These are phyloP conservation scores for Garcia nutans DNA, from an alignment of 345 rosid genomes.

Conservation along the genomic window DNA sequence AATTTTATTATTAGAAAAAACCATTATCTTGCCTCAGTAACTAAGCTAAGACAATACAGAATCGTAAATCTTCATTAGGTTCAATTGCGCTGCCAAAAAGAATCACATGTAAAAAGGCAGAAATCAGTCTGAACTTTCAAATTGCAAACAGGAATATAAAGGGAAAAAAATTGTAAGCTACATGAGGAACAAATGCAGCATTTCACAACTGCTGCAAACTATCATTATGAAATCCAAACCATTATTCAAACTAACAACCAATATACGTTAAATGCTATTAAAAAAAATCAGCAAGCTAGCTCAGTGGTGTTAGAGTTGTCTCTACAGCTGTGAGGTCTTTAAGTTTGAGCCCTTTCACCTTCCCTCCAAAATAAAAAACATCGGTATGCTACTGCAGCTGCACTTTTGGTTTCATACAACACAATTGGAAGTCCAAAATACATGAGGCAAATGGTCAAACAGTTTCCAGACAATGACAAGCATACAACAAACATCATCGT, in stretches of 20 bases:
- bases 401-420: neutral
- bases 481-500: neutral
- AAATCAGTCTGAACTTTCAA: neutral
- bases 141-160: neutral
- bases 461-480: neutral
- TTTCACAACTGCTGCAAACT: neutral
- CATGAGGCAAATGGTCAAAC: slow-evolving; percentile 5
- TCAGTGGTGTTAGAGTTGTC: too few species aligned
- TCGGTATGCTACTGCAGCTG: neutral
- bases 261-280: neutral
- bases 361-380: too few species aligned
- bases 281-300: too few species aligned
- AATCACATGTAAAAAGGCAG: neutral
- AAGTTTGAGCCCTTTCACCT: too few species aligned
- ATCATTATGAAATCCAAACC: neutral
- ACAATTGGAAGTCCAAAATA: neutral
- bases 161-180: neutral
- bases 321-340: too few species aligned
- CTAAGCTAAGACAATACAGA: neutral
- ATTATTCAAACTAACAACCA: neutral
- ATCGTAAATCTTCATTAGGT: neutral
- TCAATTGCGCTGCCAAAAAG: neutral
- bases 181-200: neutral
- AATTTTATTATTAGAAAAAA: neutral
- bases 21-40: neutral